Evolutionary conservation across 208 protist species (phyloP).

Genomic region (Endotrypanum monterogeii): DNA sequence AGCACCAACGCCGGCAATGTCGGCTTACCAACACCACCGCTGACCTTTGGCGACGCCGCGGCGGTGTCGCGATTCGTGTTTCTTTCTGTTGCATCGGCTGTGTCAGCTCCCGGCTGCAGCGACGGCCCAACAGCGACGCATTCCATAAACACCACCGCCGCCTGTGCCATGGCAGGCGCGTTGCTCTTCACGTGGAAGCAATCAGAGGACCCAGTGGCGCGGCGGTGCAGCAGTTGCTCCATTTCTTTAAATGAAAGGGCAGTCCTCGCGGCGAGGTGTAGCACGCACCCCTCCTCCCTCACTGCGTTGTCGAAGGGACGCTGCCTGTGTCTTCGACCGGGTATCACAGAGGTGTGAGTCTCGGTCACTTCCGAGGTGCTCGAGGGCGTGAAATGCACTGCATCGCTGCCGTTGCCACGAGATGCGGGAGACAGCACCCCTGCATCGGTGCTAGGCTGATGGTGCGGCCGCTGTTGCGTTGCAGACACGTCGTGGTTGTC

Average conservation of each 20-base stretch:
- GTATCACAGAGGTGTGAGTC: not conserved
- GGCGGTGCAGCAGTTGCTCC: constrained; percentile 26
- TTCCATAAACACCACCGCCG: constrained; percentile 73
- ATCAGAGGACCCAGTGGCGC: constrained; percentile 23
- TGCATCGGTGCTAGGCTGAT: not conserved
- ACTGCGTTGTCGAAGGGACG: not conserved
- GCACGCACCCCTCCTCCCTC: constrained; percentile 12
- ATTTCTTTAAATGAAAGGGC: constrained; percentile 30
- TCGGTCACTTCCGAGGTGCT: not conserved
- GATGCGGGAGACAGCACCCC: not conserved
- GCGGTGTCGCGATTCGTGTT: not conserved
- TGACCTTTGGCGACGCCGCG: not conserved
- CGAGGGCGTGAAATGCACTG: not conserved
- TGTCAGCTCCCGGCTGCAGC: not conserved
- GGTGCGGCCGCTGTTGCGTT: not conserved
- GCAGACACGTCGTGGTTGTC: not conserved
- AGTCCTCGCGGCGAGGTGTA: constrained; percentile 21
- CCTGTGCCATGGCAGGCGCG: constrained; percentile 40
- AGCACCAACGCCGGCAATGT: constrained; percentile 46
- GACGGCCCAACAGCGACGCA: constrained; percentile 20
- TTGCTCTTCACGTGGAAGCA: constrained; percentile 70
- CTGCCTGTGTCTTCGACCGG: not conserved
- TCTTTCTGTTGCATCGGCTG: not conserved
- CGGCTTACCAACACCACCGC: not conserved
- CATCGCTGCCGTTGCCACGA: not conserved